A percentile compares a stretch with the other conserved stretches of the same genome.
Evolutionary conservation across 106 monocot genomes (phyloP).

Genomic region (Platanthera guangdongensis): DNA sequence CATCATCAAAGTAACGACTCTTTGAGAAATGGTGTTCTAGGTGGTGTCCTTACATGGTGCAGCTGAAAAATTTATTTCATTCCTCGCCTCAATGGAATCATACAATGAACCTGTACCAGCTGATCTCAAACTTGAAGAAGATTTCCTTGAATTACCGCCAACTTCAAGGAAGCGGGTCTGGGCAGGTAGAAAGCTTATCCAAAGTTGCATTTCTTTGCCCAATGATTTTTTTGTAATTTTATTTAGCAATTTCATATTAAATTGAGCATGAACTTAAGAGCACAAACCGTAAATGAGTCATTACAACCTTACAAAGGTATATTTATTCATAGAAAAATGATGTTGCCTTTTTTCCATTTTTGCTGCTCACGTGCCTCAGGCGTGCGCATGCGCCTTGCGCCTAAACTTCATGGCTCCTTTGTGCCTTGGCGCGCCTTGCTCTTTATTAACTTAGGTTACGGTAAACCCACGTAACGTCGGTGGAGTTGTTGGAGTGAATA

Average conservation of each 20-base stretch:
- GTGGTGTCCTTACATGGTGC: constrained; percentile 54
- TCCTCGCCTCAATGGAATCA: constrained; percentile 46
- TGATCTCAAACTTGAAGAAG: constrained; percentile 44
- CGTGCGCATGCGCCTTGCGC: no score
- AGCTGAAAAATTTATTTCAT: constrained; percentile 46
- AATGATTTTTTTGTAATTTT: not conserved
- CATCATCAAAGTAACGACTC: not conserved
- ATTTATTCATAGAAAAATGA: no score
- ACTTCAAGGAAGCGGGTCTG: constrained; percentile 50
- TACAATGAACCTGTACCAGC: constrained; percentile 16
- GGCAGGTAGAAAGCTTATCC: constrained; percentile 38
- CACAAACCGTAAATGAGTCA: no score
- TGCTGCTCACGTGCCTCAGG: no score
- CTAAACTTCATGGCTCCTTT: no score
- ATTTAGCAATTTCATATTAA: not conserved
- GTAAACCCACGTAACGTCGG: no score
- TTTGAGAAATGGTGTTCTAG: constrained; percentile 15
- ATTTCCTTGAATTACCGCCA: constrained; percentile 43
- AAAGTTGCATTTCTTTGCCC: not conserved
- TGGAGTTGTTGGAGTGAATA: no score
- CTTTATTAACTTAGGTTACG: no score
- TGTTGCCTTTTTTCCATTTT: no score
- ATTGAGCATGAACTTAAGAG: no score
- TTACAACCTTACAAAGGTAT: no score
- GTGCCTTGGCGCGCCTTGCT: no score